Percentiles rank a stretch among this genome's conserved stretches.
These are phyloP conservation scores for Neurospora sp. DNA, from an alignment of 495 filamentous ascomycete species.

Conservation along the genomic window DNA sequence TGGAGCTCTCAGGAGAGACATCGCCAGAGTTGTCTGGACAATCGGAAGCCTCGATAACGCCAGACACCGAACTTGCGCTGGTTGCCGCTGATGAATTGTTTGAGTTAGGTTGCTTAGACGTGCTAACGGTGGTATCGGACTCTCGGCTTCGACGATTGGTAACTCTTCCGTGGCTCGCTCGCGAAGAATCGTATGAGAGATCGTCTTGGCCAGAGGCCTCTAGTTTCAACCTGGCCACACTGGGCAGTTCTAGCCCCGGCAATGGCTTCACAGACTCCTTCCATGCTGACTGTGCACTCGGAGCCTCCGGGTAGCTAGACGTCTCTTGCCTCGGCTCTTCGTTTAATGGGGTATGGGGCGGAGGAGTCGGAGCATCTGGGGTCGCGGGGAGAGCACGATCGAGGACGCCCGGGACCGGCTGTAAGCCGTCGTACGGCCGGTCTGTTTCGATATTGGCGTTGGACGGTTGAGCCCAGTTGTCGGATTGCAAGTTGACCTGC, in stretches of 20 bases:
- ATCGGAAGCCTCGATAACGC: constrained; percentile 33
- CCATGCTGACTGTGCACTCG: background rate
- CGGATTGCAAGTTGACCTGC: constrained; percentile 31
- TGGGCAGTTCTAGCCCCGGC: constrained; percentile 2
- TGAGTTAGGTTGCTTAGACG: constrained; percentile 32
- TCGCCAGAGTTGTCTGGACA: constrained; percentile 27
- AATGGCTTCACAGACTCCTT: constrained; percentile 6
- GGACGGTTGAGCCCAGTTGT: constrained; percentile 32
- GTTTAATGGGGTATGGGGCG: constrained; percentile 25
- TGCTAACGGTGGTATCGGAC: constrained; percentile 36
- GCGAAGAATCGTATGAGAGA: background rate
- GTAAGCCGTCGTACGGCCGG: constrained; percentile 4
- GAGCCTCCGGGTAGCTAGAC: background rate
- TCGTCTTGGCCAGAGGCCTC: background rate
- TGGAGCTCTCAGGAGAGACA: constrained; percentile 32
- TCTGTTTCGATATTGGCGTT: constrained; percentile 31
- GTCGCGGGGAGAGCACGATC: constrained; percentile 26
- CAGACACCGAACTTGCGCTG: constrained; percentile 40
- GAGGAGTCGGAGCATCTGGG: constrained; percentile 27
- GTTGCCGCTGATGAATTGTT: constrained; percentile 37
- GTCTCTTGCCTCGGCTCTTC: constrained; percentile 10
- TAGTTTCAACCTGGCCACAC: constrained; percentile 3
- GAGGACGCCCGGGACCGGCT: background rate
- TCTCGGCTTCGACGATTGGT: constrained; percentile 37
- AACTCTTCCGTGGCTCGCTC: constrained; percentile 11